These are phyloP conservation scores for Martiniozyma abietophila DNA, from an alignment of 805 yeast species.

Conservation along the genomic window DNA sequence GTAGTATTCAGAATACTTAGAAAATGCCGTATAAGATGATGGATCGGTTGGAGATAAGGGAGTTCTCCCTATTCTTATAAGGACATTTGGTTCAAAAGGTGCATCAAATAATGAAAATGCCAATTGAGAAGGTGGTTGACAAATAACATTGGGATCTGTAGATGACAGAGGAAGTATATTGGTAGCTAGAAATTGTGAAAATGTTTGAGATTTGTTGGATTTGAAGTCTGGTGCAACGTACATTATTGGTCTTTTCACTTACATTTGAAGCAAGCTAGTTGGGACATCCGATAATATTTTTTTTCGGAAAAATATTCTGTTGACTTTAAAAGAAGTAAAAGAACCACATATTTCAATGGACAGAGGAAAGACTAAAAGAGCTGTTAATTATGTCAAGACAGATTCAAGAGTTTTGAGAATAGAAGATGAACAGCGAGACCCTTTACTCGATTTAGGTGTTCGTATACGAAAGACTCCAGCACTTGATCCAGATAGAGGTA, in stretches of 20 bases:
- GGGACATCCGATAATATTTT: neutral
- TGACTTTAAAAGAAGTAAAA: too few relatives aligned
- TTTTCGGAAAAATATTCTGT: too few relatives aligned
- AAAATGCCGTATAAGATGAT: constrained; percentile 42
- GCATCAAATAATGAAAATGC: constrained; percentile 27
- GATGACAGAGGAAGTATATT: constrained; percentile 27
- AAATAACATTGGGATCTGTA: constrained; percentile 27
- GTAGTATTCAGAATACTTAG: constrained; percentile 37
- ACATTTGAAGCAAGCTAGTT: neutral
- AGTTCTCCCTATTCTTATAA: constrained; percentile 27
- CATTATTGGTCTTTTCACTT: constrained; percentile 13
- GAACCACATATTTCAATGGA: neutral
- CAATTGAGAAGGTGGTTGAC: constrained; percentile 23
- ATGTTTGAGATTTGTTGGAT: constrained; percentile 20
- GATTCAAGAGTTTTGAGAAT: constrained; percentile 49
- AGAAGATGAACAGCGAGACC: constrained; percentile 64
- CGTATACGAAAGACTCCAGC: constrained; percentile 65
- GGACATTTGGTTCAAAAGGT: constrained; percentile 23
- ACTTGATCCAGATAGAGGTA: constrained; percentile 43
- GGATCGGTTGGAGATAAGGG: constrained; percentile 34
- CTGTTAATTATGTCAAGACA: constrained; percentile 18
- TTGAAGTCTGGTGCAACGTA: constrained; percentile 26
- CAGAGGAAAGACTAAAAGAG: neutral
- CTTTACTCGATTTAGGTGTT: constrained; percentile 75
- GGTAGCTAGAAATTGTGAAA: constrained; percentile 21